These are phyloP conservation scores for Thuidium tamariscinum DNA, from an alignment of 225 moss, liverwort and hornwort species.

Conservation along the genomic window DNA sequence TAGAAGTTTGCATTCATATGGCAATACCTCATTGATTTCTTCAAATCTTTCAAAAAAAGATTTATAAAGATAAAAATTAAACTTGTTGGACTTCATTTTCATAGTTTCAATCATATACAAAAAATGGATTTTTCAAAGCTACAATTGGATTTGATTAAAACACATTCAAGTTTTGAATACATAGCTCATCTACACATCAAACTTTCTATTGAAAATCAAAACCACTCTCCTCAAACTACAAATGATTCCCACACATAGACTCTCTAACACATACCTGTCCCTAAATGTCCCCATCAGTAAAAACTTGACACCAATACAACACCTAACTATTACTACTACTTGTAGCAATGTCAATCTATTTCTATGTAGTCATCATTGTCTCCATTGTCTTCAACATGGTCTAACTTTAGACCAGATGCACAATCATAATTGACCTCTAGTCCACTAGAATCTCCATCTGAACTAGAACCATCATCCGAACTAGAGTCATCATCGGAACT, in stretches of 20 bases:
- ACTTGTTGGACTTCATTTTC: not conserved
- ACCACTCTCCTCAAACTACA: not conserved
- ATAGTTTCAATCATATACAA: not conserved
- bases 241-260: too few relatives aligned
- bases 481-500: not conserved
- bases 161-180: not conserved
- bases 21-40: not conserved
- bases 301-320: too few relatives aligned
- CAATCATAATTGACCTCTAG: not conserved
- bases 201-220: not conserved
- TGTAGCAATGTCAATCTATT: not conserved
- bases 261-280: not conserved
- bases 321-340: rapidly evolving
- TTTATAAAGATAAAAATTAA: rapidly evolving
- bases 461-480: not conserved
- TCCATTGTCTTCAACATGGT: not conserved
- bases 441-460: not conserved
- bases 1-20: rapidly evolving
- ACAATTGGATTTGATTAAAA: not conserved
- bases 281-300: rapidly evolving
- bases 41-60: too few relatives aligned
- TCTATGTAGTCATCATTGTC: not conserved
- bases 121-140: not conserved
- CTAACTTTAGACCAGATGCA: not conserved
- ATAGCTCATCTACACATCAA: not conserved